Base-by-base conservation (phyloP, 2,329 filamentous ascomycete genomes). In the Fonsecaea multimorphosa region DNA sequence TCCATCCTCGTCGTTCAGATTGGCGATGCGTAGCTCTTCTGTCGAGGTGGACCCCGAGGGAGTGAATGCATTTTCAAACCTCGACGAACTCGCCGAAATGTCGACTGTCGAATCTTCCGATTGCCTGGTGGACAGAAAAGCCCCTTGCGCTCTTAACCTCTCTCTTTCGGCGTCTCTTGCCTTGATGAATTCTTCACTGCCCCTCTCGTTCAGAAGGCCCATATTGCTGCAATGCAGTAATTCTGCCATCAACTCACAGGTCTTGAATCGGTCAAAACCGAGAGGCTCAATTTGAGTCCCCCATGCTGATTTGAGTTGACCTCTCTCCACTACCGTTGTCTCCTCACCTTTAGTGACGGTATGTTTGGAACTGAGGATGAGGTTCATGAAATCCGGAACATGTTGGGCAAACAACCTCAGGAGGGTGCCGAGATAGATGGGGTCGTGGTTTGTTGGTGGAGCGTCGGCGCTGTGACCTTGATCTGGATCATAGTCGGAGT, bases 141-240 rank as follows among this genome's bases (percentile, higher is more conserved):
- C 90, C 49, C 93, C 93, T 74, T 95, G 91, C 0, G 82, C 83
- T 71, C 92, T 89, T 49, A 98, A 81, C 44, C 87, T 86, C 71
- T 96, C 91, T 57, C 95, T 88, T 76, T 97, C 93, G 11, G 84
- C 80, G 74, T 99, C 93, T 66, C 95, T 86, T 49, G 87, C 84
- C 67, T 85, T 87, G 66, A 98, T 92, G 70, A 97, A 87, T 70
- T 92, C 89, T 76, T 99, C 93, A 11, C 93, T 93, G 34, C 94
- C 95, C 9, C 87, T 83, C 76, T 98, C 93, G 75, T 99, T 99
- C 70, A 99, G 82, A 38, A 99, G 82, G 5, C 91, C 93, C 95
- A 99, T 99, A 76, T 99, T 99, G 77, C 94, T 98, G 79, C 95
- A 99, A 78, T 99, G 95, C 44, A 99, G 81, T 52, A 99, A 83